Evolutionary conservation across 2,329 filamentous ascomycete genomes (phyloP).

Genomic region (Microdochium bolleyi): DNA sequence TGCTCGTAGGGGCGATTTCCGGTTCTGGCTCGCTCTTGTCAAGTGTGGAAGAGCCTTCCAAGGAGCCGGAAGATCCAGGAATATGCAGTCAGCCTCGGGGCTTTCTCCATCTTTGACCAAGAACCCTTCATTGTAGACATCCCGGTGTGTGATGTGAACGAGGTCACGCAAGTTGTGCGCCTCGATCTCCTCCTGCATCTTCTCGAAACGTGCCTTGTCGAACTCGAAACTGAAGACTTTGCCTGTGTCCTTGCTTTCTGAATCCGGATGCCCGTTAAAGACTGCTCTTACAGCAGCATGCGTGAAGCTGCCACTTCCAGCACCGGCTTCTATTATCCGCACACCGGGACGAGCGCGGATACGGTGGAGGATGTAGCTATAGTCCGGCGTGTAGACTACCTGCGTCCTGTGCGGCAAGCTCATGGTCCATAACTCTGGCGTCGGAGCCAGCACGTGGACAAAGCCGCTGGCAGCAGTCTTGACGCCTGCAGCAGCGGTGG

Average conservation of each 20-base stretch:
- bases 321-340: slow-evolving; percentile 70
- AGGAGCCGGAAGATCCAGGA: slow-evolving; percentile 73
- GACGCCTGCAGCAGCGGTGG: slow-evolving; percentile 19
- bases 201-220: slow-evolving; percentile 62
- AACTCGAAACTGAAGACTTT: slow-evolving; percentile 80
- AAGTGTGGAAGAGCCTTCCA: slow-evolving; percentile 74
- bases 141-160: slow-evolving; percentile 67
- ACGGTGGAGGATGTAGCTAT: slow-evolving; percentile 75
- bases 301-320: slow-evolving; percentile 77
- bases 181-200: slow-evolving; percentile 61
- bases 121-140: slow-evolving; percentile 73
- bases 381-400: slow-evolving; percentile 81
- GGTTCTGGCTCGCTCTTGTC: slow-evolving; percentile 32
- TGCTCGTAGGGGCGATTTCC: slow-evolving; percentile 57
- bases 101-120: slow-evolving; percentile 45
- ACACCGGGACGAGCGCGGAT: slow-evolving; percentile 67
- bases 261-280: slow-evolving; percentile 59
- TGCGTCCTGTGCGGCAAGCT: slow-evolving; percentile 76
- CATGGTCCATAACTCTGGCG: slow-evolving; percentile 75
- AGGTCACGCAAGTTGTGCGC: slow-evolving; percentile 58
- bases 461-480: slow-evolving; percentile 61
- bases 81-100: slow-evolving; percentile 62
- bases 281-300: slow-evolving; percentile 71
- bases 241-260: slow-evolving; percentile 40
- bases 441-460: slow-evolving; percentile 69